phyloP scores from a whole-genome alignment of 2,329 filamentous ascomycete genomes.

The Monilinia polystroma region DNA sequence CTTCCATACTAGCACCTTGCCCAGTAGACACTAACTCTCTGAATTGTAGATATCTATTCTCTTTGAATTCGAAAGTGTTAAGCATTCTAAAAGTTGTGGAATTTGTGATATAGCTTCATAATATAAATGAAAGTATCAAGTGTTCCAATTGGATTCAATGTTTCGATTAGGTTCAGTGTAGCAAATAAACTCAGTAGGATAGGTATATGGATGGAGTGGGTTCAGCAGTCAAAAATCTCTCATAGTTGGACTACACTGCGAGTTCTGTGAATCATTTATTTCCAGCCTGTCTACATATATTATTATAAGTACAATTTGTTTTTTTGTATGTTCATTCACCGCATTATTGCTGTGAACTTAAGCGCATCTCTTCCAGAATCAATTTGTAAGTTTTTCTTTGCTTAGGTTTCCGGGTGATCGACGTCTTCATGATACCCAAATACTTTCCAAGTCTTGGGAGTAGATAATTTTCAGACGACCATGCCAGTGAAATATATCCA shows the following conservation, averaged over 20 bases:
- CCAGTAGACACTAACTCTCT: neutral
- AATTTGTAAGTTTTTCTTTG: conserved; percentile 86
- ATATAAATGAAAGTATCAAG: neutral
- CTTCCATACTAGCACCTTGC: neutral
- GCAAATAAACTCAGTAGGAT: neutral
- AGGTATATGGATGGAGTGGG: neutral
- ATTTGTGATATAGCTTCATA: neutral
- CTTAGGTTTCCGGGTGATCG: conserved; percentile 63
- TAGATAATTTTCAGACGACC: conserved; percentile 67
- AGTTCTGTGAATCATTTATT: neutral
- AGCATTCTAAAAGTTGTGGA: neutral
- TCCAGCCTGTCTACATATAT: conserved; percentile 7
- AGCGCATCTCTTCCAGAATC: conserved; percentile 65
- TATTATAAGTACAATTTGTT: conserved; percentile 1
- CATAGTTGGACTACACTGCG: neutral
- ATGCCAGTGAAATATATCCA: conserved; percentile 67
- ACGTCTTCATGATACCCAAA: conserved; percentile 61
- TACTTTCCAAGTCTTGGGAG: conserved; percentile 67
- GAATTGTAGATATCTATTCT: neutral
- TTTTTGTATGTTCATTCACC: neutral
- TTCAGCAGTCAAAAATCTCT: neutral
- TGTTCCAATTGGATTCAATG: conserved; percentile 3
- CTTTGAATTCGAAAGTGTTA: neutral
- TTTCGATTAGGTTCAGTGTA: neutral
- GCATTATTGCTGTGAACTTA: conserved; percentile 28